phyloP scores from a whole-genome alignment of 2,329 filamentous ascomycete genomes.

The Coniella lustricola region DNA sequence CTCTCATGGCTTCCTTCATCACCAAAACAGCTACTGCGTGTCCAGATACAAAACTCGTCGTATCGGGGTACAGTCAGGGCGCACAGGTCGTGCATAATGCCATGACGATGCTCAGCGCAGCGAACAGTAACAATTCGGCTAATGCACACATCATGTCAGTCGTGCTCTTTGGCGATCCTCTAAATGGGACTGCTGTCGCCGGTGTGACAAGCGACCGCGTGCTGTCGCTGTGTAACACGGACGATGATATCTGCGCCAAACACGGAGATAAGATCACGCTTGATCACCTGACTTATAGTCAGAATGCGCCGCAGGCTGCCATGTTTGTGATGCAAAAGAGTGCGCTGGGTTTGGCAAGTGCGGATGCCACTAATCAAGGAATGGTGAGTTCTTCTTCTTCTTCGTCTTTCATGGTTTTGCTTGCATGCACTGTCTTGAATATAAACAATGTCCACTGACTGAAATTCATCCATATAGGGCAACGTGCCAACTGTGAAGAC shows the following conservation, averaged over 20 bases:
- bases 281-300: slow-evolving; percentile 23
- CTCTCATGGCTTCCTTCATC: slow-evolving; percentile 21
- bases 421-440: too few relatives aligned
- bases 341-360: slow-evolving; percentile 20
- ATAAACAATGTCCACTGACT: neutral
- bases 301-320: slow-evolving; percentile 20
- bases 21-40: slow-evolving; percentile 19
- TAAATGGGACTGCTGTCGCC: slow-evolving; percentile 15
- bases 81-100: slow-evolving; percentile 25
- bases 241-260: slow-evolving; percentile 14
- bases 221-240: slow-evolving; percentile 9
- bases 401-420: too few relatives aligned
- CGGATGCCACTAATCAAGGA: slow-evolving; percentile 20
- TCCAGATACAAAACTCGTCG: slow-evolving; percentile 33
- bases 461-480: neutral
- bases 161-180: slow-evolving; percentile 13
- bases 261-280: slow-evolving; percentile 20
- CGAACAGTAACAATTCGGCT: slow-evolving; percentile 2
- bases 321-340: slow-evolving; percentile 23
- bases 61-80: slow-evolving; percentile 32
- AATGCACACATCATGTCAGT: slow-evolving; percentile 4
- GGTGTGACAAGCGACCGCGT: slow-evolving; percentile 1
- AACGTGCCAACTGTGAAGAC: slow-evolving; percentile 10
- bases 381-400: slow-evolving; percentile 13
- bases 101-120: slow-evolving; percentile 22